A percentile compares a stretch with the other conserved stretches of the same genome.
Conservation (phyloP, 306 rosid species). For the Medicago lupulina region DNA sequence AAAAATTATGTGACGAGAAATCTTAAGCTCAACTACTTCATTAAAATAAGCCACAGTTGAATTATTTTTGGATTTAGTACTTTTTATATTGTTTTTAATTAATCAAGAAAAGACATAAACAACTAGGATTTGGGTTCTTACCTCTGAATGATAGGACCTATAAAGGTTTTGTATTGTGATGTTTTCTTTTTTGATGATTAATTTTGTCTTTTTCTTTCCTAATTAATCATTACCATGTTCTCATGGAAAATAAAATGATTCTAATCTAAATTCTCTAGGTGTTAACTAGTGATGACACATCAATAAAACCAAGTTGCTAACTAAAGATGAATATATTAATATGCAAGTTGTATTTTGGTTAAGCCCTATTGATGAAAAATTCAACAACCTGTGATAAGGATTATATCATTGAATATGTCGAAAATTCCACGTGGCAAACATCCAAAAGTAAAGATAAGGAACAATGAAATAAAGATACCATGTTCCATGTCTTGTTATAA, state of each 20-base stretch:
- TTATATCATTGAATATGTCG: constrained; percentile 25
- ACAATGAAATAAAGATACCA: constrained; percentile 44
- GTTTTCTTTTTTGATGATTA: background rate
- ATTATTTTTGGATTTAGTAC: background rate
- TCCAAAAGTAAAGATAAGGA: constrained; percentile 44
- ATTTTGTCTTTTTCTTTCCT: constrained; percentile 16
- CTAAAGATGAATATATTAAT: constrained; percentile 25
- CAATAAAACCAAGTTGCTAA: constrained; percentile 22
- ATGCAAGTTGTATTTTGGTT: constrained; percentile 49
- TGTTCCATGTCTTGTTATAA: constrained; percentile 30
- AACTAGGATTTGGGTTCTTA: constrained; percentile 37
- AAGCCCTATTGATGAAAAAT: constrained; percentile 32
- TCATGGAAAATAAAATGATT: constrained; percentile 10
- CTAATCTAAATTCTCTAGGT: constrained; percentile 4
- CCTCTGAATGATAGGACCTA: constrained; percentile 5
- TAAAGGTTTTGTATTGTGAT: background rate
- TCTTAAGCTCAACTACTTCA: constrained; percentile 6
- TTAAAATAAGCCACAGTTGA: background rate
- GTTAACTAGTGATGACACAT: constrained; percentile 29
- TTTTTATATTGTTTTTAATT: background rate
- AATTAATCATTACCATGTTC: constrained; percentile 24
- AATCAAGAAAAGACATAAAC: constrained; percentile 7
- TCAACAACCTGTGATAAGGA: constrained; percentile 41
- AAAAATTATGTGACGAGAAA: background rate
- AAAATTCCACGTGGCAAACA: constrained; percentile 46